These are phyloP conservation scores for Mollisiaceae sp. DNA, from an alignment of 2,329 filamentous ascomycete species.

Conservation along the genomic window DNA sequence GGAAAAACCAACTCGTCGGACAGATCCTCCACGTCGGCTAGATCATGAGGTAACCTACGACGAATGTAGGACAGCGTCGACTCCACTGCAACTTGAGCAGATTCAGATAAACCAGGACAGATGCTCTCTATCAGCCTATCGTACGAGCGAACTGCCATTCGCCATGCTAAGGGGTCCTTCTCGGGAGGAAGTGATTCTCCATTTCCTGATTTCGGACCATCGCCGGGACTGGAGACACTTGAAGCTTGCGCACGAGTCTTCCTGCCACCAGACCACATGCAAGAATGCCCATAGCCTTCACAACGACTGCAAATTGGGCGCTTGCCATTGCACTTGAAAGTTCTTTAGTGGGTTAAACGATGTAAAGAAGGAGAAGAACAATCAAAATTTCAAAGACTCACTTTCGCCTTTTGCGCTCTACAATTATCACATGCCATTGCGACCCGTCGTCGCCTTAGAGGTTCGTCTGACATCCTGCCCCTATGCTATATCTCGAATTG, in stretches of 20 bases:
- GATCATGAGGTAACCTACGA: conserved; percentile 17
- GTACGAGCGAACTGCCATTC: conserved; percentile 27
- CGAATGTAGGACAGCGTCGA: conserved; percentile 22
- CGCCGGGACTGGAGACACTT: conserved; percentile 4
- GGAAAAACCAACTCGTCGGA: background rate
- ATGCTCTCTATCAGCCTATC: conserved; percentile 31
- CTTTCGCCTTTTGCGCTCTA: conserved; percentile 23
- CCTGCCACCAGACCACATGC: conserved; percentile 35
- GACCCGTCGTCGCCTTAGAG: conserved; percentile 21
- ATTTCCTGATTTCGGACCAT: conserved; percentile 12
- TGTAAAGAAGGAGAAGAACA: background rate
- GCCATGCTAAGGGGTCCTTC: background rate
- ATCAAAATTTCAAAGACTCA: conserved; percentile 6
- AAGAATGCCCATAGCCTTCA: conserved; percentile 40
- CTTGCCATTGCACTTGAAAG: conserved; percentile 39
- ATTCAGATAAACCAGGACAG: conserved; percentile 24
- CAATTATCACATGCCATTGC: conserved; percentile 24
- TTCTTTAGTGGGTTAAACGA: conserved; percentile 2
- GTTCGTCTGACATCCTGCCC: background rate
- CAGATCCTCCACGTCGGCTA: background rate
- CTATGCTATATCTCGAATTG: too few relatives aligned
- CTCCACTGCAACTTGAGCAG: conserved; percentile 23
- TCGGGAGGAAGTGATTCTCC: conserved; percentile 16
- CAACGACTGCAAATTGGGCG: conserved; percentile 40
- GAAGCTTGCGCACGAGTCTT: conserved; percentile 17